Evolutionary conservation across 306 rosid species (phyloP), one percentile per base, ranked within the genome.

Genomic region (Cicer bijugum): DNA sequence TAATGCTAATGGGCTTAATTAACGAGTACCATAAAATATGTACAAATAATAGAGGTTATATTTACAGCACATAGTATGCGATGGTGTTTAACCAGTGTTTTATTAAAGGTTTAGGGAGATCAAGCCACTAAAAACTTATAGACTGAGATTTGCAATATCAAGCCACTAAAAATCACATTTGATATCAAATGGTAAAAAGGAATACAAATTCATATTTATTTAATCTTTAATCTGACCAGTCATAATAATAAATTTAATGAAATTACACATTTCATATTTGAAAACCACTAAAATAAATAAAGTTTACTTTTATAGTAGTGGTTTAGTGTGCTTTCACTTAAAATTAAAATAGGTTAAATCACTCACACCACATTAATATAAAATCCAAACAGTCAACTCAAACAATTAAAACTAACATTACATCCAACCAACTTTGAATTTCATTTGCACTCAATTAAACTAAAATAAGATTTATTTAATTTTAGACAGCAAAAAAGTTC

Each of bases 341-440:
- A 44, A 19, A 70, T 7, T 48, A 69, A 44, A 19, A 70, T 12
- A 56, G 55, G 20, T 42, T 12, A 43, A 20, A 72, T 20, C 44
- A 42, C 47, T 62, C 3, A 42, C 47, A 38, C 3, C 14, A 55
- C 14, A 40, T 8, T 40, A 28, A 64, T 16, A 72, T 35, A 63
- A 39, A 57, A 57, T 9, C 0, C 47, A 56, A 71, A 71, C 17
- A 53, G 55, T 6, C 33, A 61, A 38, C 52, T 67, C 44, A 74
- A 16, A 16, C 35, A 28, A 45, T 17, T 53, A 16, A 46, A 35
- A 59, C 47, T 39, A 7, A 74, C 35, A 46, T 11, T 33, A 47
- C 7, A 44, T 44, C 16, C 8, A 28, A 60, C 58, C 6, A 44
- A 0, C 6, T 45, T 60, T 57, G 14, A 74, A 60, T 12, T 74